Percentiles rank a stretch among this genome's conserved stretches.
Conservation (phyloP, 495 filamentous ascomycete species). For the Trichoderma asperelloides region DNA sequence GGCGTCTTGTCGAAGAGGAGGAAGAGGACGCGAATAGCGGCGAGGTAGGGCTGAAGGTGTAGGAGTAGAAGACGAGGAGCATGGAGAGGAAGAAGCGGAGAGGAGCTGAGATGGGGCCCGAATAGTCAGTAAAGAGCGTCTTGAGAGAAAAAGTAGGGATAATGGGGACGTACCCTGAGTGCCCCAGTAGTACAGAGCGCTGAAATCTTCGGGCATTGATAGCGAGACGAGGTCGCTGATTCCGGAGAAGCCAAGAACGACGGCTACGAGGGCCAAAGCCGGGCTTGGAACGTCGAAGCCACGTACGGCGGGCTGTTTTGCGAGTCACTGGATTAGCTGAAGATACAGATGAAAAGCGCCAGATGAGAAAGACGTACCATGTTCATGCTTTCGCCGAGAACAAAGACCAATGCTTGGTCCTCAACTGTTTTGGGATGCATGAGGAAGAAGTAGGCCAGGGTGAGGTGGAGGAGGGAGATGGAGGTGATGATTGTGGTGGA, state of each 20-base stretch:
- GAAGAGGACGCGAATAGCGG: slow-evolving; percentile 21
- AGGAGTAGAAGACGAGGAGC: slow-evolving; percentile 57
- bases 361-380: slow-evolving; percentile 43
- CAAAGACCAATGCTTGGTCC: slow-evolving; percentile 72
- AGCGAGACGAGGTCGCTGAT: slow-evolving; percentile 66
- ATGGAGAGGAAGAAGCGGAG: slow-evolving; percentile 60
- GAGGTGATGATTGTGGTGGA: slow-evolving; percentile 67
- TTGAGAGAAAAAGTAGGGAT: slow-evolving; percentile 10
- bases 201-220: slow-evolving; percentile 61
- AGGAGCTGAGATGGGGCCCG: slow-evolving; percentile 32
- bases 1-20: slow-evolving; percentile 11
- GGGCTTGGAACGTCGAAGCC: slow-evolving; percentile 55
- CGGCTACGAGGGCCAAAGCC: slow-evolving; percentile 60
- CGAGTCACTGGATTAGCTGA: neutral
- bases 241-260: slow-evolving; percentile 57
- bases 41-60: slow-evolving; percentile 40
- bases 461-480: slow-evolving; percentile 72
- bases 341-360: neutral
- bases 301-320: slow-evolving; percentile 33
- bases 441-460: slow-evolving; percentile 74
- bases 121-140: neutral
- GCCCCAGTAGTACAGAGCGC: slow-evolving; percentile 53
- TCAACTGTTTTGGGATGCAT: slow-evolving; percentile 58
- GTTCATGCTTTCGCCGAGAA: slow-evolving; percentile 74
- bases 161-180: slow-evolving; percentile 35